Evolutionary conservation across 306 rosid genomes (phyloP).

Genomic region (Vicia sativa): DNA sequence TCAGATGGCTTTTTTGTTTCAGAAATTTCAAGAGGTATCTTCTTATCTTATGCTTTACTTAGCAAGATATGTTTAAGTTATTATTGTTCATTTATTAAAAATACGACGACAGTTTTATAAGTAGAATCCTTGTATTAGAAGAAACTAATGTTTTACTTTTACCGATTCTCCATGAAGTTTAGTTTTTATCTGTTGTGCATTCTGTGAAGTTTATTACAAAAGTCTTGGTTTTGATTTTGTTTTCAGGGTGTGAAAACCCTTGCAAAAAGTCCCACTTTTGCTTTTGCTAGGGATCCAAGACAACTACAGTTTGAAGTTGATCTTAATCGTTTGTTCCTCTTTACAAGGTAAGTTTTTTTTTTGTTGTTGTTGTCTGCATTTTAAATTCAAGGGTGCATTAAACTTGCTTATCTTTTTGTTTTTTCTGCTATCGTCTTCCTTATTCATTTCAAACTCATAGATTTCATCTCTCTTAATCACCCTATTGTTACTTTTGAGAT

Average conservation of each 20-base stretch:
- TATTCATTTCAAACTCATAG: too few species aligned
- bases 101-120: neutral
- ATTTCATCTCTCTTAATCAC: too few species aligned
- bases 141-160: constrained; percentile 3
- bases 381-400: constrained; percentile 8
- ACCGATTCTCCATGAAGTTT: neutral
- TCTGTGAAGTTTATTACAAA: constrained; percentile 14
- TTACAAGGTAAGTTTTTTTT: constrained; percentile 59
- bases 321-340: constrained; percentile 81
- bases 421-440: neutral
- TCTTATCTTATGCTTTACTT: constrained; percentile 16
- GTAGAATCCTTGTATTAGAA: neutral
- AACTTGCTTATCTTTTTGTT: neutral
- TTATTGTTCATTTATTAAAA: neutral
- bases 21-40: constrained; percentile 81
- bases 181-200: constrained; percentile 2
- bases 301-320: constrained; percentile 72
- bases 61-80: constrained; percentile 13
- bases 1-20: constrained; percentile 74
- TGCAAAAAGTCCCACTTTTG: constrained; percentile 65
- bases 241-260: constrained; percentile 70
- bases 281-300: constrained; percentile 74
- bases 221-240: constrained; percentile 22
- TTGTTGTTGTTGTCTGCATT: constrained; percentile 23
- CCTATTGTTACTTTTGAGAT: too few species aligned